Conservation (phyloP, 2,329 filamentous ascomycete genomes). For the Davidsoniella australis region DNA sequence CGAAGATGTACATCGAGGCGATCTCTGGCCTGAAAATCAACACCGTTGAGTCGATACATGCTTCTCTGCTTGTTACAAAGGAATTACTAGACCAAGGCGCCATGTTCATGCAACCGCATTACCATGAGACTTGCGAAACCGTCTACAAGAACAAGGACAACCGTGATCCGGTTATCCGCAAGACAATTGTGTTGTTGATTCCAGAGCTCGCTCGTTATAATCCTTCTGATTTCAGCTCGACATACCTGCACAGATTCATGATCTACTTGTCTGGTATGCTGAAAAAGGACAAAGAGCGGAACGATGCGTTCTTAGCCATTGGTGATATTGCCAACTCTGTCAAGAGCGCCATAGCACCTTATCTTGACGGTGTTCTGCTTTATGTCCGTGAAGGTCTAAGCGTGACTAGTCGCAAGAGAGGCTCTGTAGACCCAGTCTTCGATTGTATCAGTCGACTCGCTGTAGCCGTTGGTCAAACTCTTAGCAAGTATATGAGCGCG, state of each 20-base stretch:
- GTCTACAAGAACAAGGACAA: slow-evolving; percentile 88
- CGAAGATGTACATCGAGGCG: slow-evolving; percentile 76
- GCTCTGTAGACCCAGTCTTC: slow-evolving; percentile 66
- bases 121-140: slow-evolving; percentile 81
- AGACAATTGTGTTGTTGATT: slow-evolving; percentile 79
- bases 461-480: slow-evolving; percentile 82
- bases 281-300: slow-evolving; percentile 86
- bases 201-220: slow-evolving; percentile 86
- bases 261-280: slow-evolving; percentile 84
- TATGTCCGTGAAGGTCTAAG: slow-evolving; percentile 86
- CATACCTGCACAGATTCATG: slow-evolving; percentile 92
- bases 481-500: slow-evolving; percentile 97
- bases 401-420: slow-evolving; percentile 51
- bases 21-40: slow-evolving; percentile 61
- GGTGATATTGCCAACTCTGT: slow-evolving; percentile 94
- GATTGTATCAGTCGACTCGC: slow-evolving; percentile 95
- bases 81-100: slow-evolving; percentile 86
- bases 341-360: slow-evolving; percentile 84
- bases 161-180: slow-evolving; percentile 69
- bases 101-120: slow-evolving; percentile 98
- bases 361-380: slow-evolving; percentile 83
- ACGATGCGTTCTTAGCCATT: slow-evolving; percentile 87
- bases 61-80: slow-evolving; percentile 81
- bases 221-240: slow-evolving; percentile 72
- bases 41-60: slow-evolving; percentile 78